phyloP scores from a whole-genome alignment of 768 basidiomycete genomes.

The Chalciporus piperatus region DNA sequence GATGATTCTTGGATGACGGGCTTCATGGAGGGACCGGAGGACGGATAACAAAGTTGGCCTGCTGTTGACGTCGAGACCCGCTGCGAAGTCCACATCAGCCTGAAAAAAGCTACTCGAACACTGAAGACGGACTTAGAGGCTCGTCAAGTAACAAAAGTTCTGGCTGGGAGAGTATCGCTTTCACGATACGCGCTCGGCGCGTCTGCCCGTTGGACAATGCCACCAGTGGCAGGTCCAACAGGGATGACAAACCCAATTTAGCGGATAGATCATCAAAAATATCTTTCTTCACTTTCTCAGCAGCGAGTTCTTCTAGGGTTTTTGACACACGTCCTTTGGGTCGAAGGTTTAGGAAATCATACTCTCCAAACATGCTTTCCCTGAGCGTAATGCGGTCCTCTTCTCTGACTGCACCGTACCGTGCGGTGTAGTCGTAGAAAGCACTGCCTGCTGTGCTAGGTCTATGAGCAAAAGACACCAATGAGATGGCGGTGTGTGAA shows the following conservation, averaged over 20 bases:
- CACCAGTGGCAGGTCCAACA: slow-evolving; percentile 82
- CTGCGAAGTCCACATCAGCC: slow-evolving; percentile 36
- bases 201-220: slow-evolving; percentile 93
- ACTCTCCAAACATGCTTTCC: slow-evolving; percentile 63
- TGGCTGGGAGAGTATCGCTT: slow-evolving; percentile 68
- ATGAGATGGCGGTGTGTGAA: slow-evolving; percentile 46
- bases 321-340: slow-evolving; percentile 20
- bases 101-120: not conserved
- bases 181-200: slow-evolving; percentile 76
- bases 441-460: slow-evolving; percentile 56
- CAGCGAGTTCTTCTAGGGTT: slow-evolving; percentile 20
- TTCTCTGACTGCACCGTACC: slow-evolving; percentile 86
- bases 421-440: slow-evolving; percentile 91
- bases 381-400: slow-evolving; percentile 78
- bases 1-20: slow-evolving; percentile 55
- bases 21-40: slow-evolving; percentile 50
- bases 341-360: slow-evolving; percentile 34
- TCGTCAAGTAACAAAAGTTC: slow-evolving; percentile 86
- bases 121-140: slow-evolving; percentile 63
- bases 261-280: slow-evolving; percentile 54
- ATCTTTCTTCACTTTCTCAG: slow-evolving; percentile 27
- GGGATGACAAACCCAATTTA: slow-evolving; percentile 51
- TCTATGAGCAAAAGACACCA: slow-evolving; percentile 70
- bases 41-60: slow-evolving; percentile 55
- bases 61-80: slow-evolving; percentile 69